Evolutionary conservation across 2,329 filamentous ascomycete species (phyloP).

Genomic region (Aspergillus fumigatiaffinis): DNA sequence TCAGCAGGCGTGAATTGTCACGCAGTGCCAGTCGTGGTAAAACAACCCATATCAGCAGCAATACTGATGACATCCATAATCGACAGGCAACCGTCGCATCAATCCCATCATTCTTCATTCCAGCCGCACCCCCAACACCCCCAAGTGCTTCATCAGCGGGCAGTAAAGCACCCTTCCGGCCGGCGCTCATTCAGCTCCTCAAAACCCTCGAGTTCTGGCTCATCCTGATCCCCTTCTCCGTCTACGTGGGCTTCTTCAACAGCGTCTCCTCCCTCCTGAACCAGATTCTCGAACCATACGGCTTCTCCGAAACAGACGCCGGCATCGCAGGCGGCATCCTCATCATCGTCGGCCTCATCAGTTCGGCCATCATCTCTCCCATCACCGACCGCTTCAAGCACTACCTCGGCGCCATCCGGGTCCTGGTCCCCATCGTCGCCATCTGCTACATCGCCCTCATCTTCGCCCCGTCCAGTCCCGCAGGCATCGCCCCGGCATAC

Average conservation of each 20-base stretch:
- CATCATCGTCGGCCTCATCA: conserved; percentile 80
- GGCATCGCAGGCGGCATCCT: conserved; percentile 86
- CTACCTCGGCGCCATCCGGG: conserved; percentile 69
- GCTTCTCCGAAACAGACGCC: conserved; percentile 75
- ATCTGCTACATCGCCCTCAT: conserved; percentile 72
- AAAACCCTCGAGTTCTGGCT: conserved; percentile 72
- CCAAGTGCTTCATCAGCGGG: conserved; percentile 64
- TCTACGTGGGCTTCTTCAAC: conserved; percentile 94
- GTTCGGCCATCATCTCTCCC: conserved; percentile 71
- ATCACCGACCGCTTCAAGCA: conserved; percentile 80
- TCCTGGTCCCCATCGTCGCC: conserved; percentile 70
- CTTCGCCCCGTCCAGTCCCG: conserved; percentile 67
- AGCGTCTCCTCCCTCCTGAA: conserved; percentile 81
- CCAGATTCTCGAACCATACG: conserved; percentile 84
- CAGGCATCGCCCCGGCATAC: conserved; percentile 57
- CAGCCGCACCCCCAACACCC: conserved; percentile 70
- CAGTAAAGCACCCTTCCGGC: conserved; percentile 49
- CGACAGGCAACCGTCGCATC: conserved; percentile 58
- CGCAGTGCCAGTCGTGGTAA: no score
- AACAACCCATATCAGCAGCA: background rate
- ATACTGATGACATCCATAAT: background rate
- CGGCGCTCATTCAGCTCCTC: conserved; percentile 53
- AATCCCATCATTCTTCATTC: conserved; percentile 78
- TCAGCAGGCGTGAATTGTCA: background rate
- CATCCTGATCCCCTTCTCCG: conserved; percentile 71